These are phyloP conservation scores for Cryptosporidium ryanae DNA, from an alignment of 169 alveolate species.

Conservation along the genomic window DNA sequence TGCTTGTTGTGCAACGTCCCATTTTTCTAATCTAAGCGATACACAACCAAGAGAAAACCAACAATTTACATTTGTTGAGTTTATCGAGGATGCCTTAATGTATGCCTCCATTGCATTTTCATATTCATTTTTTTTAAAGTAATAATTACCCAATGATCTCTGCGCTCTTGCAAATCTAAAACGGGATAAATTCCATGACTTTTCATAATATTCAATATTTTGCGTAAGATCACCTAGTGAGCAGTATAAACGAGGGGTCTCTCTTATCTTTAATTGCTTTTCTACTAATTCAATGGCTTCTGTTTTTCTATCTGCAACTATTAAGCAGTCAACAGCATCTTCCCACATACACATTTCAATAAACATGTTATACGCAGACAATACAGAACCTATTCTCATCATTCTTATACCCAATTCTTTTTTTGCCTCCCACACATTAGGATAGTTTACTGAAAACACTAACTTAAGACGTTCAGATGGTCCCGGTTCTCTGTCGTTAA, in stretches of 20 bases:
- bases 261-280: conserved; percentile 80
- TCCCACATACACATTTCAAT: conserved; percentile 89
- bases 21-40: conserved; percentile 82
- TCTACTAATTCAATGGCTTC: conserved; percentile 86
- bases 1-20: conserved; percentile 83
- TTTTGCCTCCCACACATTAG: conserved; percentile 81
- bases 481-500: conserved; percentile 81
- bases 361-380: conserved; percentile 89
- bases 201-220: conserved; percentile 82
- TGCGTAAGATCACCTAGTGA: conserved; percentile 88
- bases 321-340: conserved; percentile 89
- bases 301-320: conserved; percentile 84
- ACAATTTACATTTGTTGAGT: conserved; percentile 85
- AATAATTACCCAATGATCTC: conserved; percentile 86
- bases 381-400: conserved; percentile 83
- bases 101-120: conserved; percentile 84
- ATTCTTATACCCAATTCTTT: conserved; percentile 83
- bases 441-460: conserved; percentile 80
- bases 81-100: conserved; percentile 85
- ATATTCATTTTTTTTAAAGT: conserved; percentile 77
- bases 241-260: conserved; percentile 90
- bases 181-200: conserved; percentile 90
- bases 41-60: conserved; percentile 92
- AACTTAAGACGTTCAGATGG: conserved; percentile 79
- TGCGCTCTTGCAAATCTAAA: conserved; percentile 89